Evolutionary conservation across 2,329 filamentous ascomycete genomes (phyloP).

Genomic region (Escovopsis weberi): DNA sequence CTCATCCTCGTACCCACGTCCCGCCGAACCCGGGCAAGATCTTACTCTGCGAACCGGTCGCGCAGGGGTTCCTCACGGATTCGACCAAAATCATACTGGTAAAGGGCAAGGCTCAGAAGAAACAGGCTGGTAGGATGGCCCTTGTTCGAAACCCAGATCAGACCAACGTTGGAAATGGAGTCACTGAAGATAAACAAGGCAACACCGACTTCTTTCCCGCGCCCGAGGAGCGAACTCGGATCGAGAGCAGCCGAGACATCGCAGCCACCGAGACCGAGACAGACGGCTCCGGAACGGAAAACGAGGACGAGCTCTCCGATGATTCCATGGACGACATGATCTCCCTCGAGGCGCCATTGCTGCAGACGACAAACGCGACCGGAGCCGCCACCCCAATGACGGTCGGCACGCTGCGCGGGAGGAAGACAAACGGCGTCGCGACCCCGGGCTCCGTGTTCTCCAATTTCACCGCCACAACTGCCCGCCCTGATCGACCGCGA

Average conservation of each 20-base stretch:
- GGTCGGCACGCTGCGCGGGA: slow-evolving; percentile 41
- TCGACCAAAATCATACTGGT: slow-evolving; percentile 75
- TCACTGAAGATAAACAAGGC: slow-evolving; percentile 56
- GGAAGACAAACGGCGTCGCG: slow-evolving; percentile 53
- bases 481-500: slow-evolving; percentile 54
- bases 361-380: slow-evolving; percentile 65
- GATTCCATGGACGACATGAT: slow-evolving; percentile 92
- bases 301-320: slow-evolving; percentile 67
- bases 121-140: slow-evolving; percentile 32
- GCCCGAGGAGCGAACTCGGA: slow-evolving; percentile 59
- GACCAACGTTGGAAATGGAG: slow-evolving; percentile 29
- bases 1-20: slow-evolving; percentile 77
- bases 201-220: slow-evolving; percentile 90
- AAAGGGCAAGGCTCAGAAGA: slow-evolving; percentile 41
- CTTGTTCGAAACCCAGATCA: slow-evolving; percentile 15
- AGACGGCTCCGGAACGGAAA: slow-evolving; percentile 47
- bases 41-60: slow-evolving; percentile 84
- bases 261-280: slow-evolving; percentile 47
- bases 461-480: slow-evolving; percentile 71
- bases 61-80: slow-evolving; percentile 66
- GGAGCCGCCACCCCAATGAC: slow-evolving; percentile 71
- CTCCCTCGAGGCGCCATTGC: slow-evolving; percentile 63
- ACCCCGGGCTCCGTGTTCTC: slow-evolving; percentile 86
- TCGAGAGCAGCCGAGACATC: slow-evolving; percentile 43
- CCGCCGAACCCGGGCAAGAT: slow-evolving; percentile 76